Evolutionary conservation across 2,329 filamentous ascomycete species (phyloP).

Genomic region (Grosmannia serpens): DNA sequence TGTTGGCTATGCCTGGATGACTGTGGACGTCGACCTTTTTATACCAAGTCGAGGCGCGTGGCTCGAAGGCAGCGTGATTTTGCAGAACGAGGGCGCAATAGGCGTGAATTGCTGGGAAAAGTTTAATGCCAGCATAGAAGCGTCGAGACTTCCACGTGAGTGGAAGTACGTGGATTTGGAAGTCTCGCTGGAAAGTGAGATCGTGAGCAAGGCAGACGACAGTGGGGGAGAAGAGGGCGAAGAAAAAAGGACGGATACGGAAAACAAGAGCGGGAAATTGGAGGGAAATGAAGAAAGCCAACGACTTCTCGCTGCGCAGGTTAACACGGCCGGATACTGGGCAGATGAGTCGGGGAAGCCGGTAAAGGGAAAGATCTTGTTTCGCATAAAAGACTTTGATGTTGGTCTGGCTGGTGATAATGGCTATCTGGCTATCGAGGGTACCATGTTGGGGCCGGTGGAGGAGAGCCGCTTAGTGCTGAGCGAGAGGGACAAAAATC

Average conservation of each 20-base stretch:
- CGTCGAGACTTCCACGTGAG: constrained; percentile 57
- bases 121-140: constrained; percentile 82
- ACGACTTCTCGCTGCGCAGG: constrained; percentile 33
- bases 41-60: constrained; percentile 60
- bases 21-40: constrained; percentile 76
- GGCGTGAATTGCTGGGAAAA: constrained; percentile 82
- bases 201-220: background rate
- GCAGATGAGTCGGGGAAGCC: constrained; percentile 57
- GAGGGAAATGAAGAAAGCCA: constrained; percentile 11
- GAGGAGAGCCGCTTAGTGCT: constrained; percentile 51
- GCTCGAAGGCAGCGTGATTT: constrained; percentile 71
- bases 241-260: constrained; percentile 16
- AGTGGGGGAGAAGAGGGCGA: constrained; percentile 5
- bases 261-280: constrained; percentile 2
- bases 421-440: constrained; percentile 76
- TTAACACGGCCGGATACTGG: constrained; percentile 60
- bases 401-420: constrained; percentile 62
- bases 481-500: constrained; percentile 35
- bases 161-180: constrained; percentile 68
- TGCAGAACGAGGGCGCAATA: constrained; percentile 81
- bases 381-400: constrained; percentile 78
- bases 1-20: constrained; percentile 78
- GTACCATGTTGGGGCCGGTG: constrained; percentile 64
- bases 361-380: constrained; percentile 59
- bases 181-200: constrained; percentile 17